phyloP scores from a whole-genome alignment of 768 basidiomycete species.

The Termitomyces sp. region DNA sequence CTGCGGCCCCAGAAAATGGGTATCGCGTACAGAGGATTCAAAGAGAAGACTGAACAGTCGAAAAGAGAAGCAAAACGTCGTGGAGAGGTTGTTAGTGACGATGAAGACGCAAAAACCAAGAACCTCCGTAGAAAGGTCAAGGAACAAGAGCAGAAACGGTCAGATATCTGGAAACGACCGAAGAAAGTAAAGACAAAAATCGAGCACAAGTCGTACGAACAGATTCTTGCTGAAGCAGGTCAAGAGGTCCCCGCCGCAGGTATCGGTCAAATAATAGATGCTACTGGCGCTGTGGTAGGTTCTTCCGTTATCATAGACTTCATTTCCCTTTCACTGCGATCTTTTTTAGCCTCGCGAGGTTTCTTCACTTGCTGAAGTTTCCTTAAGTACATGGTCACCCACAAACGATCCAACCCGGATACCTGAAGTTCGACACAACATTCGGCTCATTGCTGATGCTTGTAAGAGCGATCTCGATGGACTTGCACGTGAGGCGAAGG shows the following conservation, averaged over 20 bases:
- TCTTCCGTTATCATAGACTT: neutral
- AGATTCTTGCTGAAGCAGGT: slow-evolving; percentile 86
- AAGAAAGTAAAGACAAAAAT: slow-evolving; percentile 81
- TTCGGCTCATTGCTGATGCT: slow-evolving; percentile 78
- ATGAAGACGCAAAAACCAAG: slow-evolving; percentile 50
- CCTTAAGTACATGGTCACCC: slow-evolving; percentile 77
- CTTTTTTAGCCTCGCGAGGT: slow-evolving; percentile 73
- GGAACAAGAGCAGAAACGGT: slow-evolving; percentile 52
- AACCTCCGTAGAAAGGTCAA: slow-evolving; percentile 46
- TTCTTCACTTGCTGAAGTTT: slow-evolving; percentile 74
- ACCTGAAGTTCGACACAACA: slow-evolving; percentile 95
- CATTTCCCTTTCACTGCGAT: neutral
- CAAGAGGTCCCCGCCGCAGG: slow-evolving; percentile 46
- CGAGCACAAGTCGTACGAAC: slow-evolving; percentile 95
- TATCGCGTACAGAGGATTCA: slow-evolving; percentile 83
- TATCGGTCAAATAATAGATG: slow-evolving; percentile 89
- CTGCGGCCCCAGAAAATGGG: slow-evolving; percentile 82
- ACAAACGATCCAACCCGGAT: slow-evolving; percentile 83
- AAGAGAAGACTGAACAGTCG: slow-evolving; percentile 82
- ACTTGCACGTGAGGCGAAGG: slow-evolving; percentile 84
- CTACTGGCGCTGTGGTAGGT: slow-evolving; percentile 84
- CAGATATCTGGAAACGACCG: slow-evolving; percentile 82
- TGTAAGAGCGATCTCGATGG: slow-evolving; percentile 84
- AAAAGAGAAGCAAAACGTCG: slow-evolving; percentile 73
- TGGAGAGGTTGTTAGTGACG: slow-evolving; percentile 71